phyloP scores from a whole-genome alignment of 2,329 filamentous ascomycete genomes.

The Cercospora sojina region DNA sequence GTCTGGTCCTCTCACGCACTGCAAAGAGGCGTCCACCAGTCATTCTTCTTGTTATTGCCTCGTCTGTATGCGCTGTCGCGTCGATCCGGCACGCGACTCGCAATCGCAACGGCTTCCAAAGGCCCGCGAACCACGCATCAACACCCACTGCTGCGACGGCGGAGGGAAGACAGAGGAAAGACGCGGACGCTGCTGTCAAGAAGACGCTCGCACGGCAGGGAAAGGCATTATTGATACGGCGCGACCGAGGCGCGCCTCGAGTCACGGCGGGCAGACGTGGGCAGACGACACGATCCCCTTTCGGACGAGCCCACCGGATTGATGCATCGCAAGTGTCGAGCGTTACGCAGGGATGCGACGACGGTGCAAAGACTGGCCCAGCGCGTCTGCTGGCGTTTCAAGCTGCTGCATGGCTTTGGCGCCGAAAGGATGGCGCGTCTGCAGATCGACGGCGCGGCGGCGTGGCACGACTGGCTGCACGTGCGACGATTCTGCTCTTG shows the following conservation, averaged over 20 bases:
- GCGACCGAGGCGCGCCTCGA: background rate
- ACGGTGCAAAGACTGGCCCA: constrained; percentile 11
- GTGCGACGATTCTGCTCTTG: background rate
- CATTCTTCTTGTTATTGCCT: background rate
- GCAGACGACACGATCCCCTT: background rate
- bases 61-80: background rate
- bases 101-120: background rate
- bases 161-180: background rate
- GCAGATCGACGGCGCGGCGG: constrained; percentile 1
- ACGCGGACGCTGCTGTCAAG: background rate
- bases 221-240: background rate
- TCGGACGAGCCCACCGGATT: background rate
- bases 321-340: constrained; percentile 14
- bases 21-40: background rate
- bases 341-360: constrained; percentile 16
- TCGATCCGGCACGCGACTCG: background rate
- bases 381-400: constrained; percentile 16
- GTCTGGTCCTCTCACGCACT: background rate
- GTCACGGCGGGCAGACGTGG: background rate
- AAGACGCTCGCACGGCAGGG: background rate
- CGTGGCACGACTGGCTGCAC: background rate
- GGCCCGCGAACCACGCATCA: background rate
- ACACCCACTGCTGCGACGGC: background rate
- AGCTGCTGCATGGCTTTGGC: constrained; percentile 11
- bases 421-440: constrained; percentile 5